Base-by-base conservation (phyloP, 2,329 filamentous ascomycete species). In the Lecanoromycetidae sp. region DNA sequence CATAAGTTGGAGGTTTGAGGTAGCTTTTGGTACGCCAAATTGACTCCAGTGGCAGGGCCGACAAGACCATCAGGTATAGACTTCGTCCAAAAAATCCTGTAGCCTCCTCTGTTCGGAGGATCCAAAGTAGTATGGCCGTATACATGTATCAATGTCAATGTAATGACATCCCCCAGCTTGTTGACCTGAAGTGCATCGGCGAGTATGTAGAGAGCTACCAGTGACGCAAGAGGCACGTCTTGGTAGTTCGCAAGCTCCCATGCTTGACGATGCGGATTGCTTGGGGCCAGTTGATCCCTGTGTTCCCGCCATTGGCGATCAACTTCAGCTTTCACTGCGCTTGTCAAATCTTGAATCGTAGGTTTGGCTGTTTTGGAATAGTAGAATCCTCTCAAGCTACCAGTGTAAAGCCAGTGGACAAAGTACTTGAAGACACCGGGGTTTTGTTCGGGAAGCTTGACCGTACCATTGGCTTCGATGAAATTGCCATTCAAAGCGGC, bases 371-470 rank as follows among this genome's bases (percentile, higher is more conserved):
- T 25, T 4, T 15, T 13, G 8, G 42, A 10, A 15, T 37, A 37
- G n/a, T 23, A 19, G 26, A 23, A 42, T 4, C 42, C 30, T 25
- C 12, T 20, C 8, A 54, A 29, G 13, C 37, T 39, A 15, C 50
- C 47, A 4, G 34, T 36, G 57, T 75, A 71, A 20, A 77, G 65
- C 71, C 72, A 76, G 36, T 72, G 62, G 35, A 71, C 63, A 55
- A 76, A 75, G 29, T 75, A 63, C 54, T 69, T 66, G 55, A 77
- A 75, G 66, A 74, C 72, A 56, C 69, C 63, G 15, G 71, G 61
- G 1, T 67, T 67, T 57, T 76, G 71, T 50, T 65, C 63, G 0
- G 71, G 66, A 4, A 69, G 61, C 57, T 60, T 63, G 27, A 69
- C 56, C 29, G 54, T 75, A 61, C 48, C 66, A 65, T 33, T 70